Evolutionary conservation across 139 green algal genomes (phyloP), one percentile per base, ranked within the genome.

Genomic region (Volvox africanus): DNA sequence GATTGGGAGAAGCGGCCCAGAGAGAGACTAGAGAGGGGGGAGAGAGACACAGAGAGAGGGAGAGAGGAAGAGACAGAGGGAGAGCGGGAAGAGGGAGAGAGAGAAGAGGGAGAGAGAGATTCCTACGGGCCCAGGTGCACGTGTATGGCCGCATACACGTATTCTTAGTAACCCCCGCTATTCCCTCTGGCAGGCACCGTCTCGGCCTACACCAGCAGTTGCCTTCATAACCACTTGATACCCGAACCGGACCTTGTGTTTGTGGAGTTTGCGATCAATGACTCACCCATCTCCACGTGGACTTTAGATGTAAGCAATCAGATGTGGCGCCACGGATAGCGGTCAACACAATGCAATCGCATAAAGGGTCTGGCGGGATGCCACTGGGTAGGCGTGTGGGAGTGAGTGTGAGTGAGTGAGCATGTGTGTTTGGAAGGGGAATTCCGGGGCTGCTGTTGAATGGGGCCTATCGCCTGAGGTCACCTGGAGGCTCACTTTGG

Each of bases 231-330:
- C 18, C 92, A 92, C 68, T 68, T 92, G 32, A 67, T 89, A 22
- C 35, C n/a, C 28, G 50, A 87, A 12, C 65, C 88, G 2, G 92
- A 94, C 69, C 75, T 94, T 30, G 82, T 94, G 18, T 33, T 94
- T 12, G 68, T 94, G 28, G 92, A 94, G 68, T 94, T 89, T n/a
- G 77, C 83, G 0, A 89, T 92, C 28, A 94, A 94, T 77, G 92
- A 94, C 69, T n/a, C 69, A 21, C 62, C 82, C 32, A 76, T 93
- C 76, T 82, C 76, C 32, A 61, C 17, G 12, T 82, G 76, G 32
- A 82, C 30, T 11, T 1, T 28, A 18, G 76, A 55, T 61, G 76
- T 61, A 20, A 19, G 75, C 24, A 19, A 26, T 17, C 17, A 69
- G 62, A n/a, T n/a, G n/a, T n/a, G n/a, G n/a, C n/a, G n/a, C n/a